A percentile compares a stretch with the other conserved stretches of the same genome.
phyloP scores from a whole-genome alignment of 1,139 yeast species.

The Martiniozyma asiatica region DNA sequence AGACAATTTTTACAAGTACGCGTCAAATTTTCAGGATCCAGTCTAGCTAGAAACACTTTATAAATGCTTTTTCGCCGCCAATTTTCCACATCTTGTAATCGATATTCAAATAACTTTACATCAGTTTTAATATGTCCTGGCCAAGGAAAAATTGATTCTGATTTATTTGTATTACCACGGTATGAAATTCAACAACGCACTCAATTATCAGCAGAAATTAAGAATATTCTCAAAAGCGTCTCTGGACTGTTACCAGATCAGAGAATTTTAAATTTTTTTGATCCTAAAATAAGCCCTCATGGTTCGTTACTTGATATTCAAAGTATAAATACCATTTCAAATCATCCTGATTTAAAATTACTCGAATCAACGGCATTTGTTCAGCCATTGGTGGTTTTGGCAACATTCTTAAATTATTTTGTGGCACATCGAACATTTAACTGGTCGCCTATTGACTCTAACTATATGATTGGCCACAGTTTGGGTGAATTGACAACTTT shows the following conservation, averaged over 20 bases:
- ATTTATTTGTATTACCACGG: conserved; percentile 9
- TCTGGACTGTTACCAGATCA: conserved; percentile 1
- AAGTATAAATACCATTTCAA: too few relatives aligned
- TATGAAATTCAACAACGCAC: conserved; percentile 7
- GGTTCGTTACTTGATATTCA: not conserved
- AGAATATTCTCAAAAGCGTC: conserved; percentile 1
- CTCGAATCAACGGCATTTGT: conserved; percentile 19
- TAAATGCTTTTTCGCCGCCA: too few relatives aligned
- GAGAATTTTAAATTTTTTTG: conserved; percentile 2
- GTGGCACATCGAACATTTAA: conserved; percentile 12
- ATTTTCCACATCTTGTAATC: too few relatives aligned
- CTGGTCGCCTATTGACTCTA: conserved; percentile 13
- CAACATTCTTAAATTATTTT: conserved; percentile 17
- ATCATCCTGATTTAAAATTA: conserved; percentile 1
- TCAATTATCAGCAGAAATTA: not conserved
- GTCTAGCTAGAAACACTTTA: too few relatives aligned
- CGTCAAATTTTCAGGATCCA: too few relatives aligned
- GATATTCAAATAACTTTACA: too few relatives aligned
- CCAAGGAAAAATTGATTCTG: conserved; percentile 10
- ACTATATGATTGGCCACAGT: conserved; percentile 25
- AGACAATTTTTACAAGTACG: too few relatives aligned
- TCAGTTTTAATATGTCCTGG: conserved; percentile 10
- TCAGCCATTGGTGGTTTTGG: conserved; percentile 24
- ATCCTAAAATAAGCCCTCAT: conserved; percentile 3
- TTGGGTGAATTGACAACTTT: conserved; percentile 24